phyloP scores from a whole-genome alignment of 1,284 basidiomycete species.

The Cutaneotrichosporon spelunceum region DNA sequence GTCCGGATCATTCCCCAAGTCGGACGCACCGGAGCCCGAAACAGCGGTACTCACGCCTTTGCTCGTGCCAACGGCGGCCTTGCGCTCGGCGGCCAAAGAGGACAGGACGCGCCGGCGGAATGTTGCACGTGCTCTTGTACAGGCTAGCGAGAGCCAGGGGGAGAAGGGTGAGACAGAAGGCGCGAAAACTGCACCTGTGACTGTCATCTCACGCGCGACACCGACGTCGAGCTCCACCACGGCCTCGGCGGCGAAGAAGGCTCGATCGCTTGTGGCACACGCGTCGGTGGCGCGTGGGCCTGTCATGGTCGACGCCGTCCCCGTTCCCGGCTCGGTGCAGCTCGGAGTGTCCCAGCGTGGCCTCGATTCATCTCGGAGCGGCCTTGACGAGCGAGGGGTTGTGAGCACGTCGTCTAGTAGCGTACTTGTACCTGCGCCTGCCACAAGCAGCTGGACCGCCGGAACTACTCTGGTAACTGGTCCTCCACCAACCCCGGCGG shows the following conservation, averaged over 20 bases:
- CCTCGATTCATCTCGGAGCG: neutral
- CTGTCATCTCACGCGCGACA: slow-evolving; percentile 6
- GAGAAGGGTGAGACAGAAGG: neutral
- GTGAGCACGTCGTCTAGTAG: neutral
- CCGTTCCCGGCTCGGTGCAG: slow-evolving; percentile 13
- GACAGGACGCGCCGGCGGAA: neutral
- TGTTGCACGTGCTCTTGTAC: neutral
- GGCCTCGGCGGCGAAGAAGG: neutral
- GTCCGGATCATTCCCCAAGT: neutral
- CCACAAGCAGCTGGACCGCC: neutral
- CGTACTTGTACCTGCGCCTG: neutral
- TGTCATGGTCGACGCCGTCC: slow-evolving; percentile 20
- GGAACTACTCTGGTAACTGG: neutral
- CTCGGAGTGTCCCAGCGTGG: neutral
- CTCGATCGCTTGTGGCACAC: slow-evolving; percentile 18
- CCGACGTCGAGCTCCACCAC: neutral
- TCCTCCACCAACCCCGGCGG: neutral
- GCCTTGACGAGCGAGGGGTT: neutral
- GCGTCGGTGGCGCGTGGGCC: slow-evolving; percentile 23
- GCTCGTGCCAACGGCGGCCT: slow-evolving; percentile 17
- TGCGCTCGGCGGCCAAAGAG: slow-evolving; percentile 14
- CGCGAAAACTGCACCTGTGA: slow-evolving; percentile 11
- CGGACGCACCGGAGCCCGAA: neutral
- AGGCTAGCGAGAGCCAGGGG: neutral
- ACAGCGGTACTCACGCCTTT: neutral